A percentile compares a stretch with the other conserved stretches of the same genome.
Evolutionary conservation across 805 yeast species (phyloP).

Genomic region (Starmerella stigmatis): DNA sequence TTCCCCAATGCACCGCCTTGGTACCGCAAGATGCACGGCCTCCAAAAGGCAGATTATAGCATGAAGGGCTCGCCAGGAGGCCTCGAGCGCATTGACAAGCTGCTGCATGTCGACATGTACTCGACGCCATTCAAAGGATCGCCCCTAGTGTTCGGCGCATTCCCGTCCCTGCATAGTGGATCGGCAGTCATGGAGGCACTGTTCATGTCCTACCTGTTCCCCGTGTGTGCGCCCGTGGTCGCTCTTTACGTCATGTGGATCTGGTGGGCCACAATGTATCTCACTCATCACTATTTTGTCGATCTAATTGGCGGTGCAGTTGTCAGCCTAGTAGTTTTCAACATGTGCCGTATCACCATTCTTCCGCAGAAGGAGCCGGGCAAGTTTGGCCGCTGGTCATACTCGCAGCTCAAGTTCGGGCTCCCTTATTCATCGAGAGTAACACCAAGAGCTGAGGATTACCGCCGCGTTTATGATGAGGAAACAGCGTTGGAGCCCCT

Average conservation of each 20-base stretch:
- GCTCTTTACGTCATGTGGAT: constrained; percentile 77
- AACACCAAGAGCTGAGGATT: background rate
- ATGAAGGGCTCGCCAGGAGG: constrained; percentile 97
- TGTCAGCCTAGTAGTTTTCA: constrained; percentile 61
- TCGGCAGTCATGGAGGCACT: constrained; percentile 89
- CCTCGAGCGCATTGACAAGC: constrained; percentile 67
- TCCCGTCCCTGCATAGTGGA: constrained; percentile 79
- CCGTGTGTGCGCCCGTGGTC: constrained; percentile 54
- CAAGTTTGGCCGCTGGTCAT: constrained; percentile 36
- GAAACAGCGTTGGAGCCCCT: constrained; percentile 10
- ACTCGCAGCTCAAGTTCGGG: constrained; percentile 32
- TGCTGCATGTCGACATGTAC: constrained; percentile 73
- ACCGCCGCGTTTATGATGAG: background rate
- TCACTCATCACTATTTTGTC: constrained; percentile 91
- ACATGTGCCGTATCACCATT: constrained; percentile 50
- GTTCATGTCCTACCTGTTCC: constrained; percentile 75
- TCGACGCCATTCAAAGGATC: constrained; percentile 72
- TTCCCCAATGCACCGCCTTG: constrained; percentile 98
- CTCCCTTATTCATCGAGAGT: constrained; percentile 4
- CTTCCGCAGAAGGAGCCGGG: constrained; percentile 44
- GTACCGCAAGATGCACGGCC: constrained; percentile 78
- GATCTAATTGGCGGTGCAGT: constrained; percentile 90
- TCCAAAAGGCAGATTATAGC: constrained; percentile 78
- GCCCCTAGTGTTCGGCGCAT: constrained; percentile 89
- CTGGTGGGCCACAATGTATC: constrained; percentile 98